Conservation (phyloP, 2,329 filamentous ascomycete species). For the Hypocrella siamensis region DNA sequence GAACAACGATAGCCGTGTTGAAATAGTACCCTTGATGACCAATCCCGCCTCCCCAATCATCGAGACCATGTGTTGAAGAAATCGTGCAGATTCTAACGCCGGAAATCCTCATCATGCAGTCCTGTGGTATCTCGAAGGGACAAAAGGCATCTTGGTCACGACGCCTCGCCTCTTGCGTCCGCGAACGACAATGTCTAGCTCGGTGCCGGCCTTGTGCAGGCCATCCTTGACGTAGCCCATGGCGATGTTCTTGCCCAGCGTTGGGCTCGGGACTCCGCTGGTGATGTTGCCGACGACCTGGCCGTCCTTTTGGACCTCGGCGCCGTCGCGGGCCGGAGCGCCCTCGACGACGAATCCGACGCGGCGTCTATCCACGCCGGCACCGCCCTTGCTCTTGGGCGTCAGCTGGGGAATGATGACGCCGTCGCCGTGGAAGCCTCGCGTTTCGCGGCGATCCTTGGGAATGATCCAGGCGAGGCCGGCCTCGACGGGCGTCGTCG, state of each 20-base stretch:
- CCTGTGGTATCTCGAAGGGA: conserved; percentile 57
- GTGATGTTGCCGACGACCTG: conserved; percentile 67
- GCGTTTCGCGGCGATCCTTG: conserved; percentile 50
- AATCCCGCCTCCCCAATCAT: no score
- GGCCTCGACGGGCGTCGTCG: conserved; percentile 43
- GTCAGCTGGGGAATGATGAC: conserved; percentile 64
- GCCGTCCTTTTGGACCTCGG: conserved; percentile 53
- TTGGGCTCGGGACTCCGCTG: conserved; percentile 79
- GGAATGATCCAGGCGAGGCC: conserved; percentile 65
- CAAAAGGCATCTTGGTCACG: conserved; percentile 81
- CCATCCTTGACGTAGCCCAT: conserved; percentile 86
- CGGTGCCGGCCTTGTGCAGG: conserved; percentile 69
- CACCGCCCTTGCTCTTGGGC: conserved; percentile 54
- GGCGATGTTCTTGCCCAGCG: conserved; percentile 76
- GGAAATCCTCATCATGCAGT: no score
- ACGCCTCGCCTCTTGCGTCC: conserved; percentile 60
- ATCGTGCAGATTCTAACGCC: no score
- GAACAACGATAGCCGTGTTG: no score
- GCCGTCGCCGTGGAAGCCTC: conserved; percentile 75
- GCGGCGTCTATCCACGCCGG: conserved; percentile 54
- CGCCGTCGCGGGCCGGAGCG: conserved; percentile 79
- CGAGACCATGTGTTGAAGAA: no score
- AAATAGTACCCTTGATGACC: no score
- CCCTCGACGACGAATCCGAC: conserved; percentile 74
- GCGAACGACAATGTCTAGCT: conserved; percentile 62